Evolutionary conservation across 768 basidiomycete species (phyloP).

Genomic region (Auricularia sp.): DNA sequence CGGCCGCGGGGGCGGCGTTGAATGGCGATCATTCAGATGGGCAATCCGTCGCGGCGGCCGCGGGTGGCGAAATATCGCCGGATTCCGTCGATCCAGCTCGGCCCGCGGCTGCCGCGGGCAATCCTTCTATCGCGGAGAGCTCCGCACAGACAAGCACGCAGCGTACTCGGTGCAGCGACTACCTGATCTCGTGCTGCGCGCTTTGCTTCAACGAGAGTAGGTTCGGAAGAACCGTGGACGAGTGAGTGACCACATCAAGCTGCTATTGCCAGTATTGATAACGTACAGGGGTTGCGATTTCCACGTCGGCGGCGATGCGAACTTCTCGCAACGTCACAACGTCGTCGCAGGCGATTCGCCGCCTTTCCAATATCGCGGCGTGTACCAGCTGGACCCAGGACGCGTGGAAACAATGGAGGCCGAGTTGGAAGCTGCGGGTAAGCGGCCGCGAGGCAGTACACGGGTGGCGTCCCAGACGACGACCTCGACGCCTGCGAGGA

Average conservation of each 20-base stretch:
- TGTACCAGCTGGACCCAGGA: not conserved
- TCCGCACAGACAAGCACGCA: not conserved
- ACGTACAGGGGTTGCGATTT: constrained; percentile 24
- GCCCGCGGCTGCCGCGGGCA: no score
- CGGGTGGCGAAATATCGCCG: not conserved
- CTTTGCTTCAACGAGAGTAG: not conserved
- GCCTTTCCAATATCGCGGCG: constrained; percentile 15
- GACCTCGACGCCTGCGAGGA: constrained; percentile 8
- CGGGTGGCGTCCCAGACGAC: constrained; percentile 20
- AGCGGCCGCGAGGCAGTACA: not conserved
- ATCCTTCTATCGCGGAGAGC: no score
- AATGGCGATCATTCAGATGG: not conserved
- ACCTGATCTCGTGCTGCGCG: not conserved
- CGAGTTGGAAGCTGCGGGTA: not conserved
- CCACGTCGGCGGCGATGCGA: constrained; percentile 28
- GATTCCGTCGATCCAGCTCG: not conserved
- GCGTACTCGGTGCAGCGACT: not conserved
- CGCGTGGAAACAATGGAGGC: not conserved
- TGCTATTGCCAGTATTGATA: not conserved
- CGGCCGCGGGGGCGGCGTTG: not conserved
- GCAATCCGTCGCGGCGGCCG: not conserved
- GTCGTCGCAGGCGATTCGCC: constrained; percentile 21
- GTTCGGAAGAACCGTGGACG: not conserved
- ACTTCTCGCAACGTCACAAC: constrained; percentile 30
- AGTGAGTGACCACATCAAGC: not conserved